Evolutionary conservation across 2,329 filamentous ascomycete genomes (phyloP).

Genomic region (Colletotrichum liriopes): DNA sequence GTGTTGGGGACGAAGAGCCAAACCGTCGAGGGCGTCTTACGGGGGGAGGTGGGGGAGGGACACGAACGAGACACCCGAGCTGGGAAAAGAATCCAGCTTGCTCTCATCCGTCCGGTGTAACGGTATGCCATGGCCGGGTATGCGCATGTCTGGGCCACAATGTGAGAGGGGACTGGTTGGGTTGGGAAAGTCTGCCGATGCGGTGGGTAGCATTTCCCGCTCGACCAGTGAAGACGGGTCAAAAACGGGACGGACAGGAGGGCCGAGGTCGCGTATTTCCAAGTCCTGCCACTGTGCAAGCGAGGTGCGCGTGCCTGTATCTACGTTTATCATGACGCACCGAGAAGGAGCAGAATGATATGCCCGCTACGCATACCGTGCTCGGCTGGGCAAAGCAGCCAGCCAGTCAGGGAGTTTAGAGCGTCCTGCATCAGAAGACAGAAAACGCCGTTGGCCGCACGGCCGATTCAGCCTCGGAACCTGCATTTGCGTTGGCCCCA

Average conservation of each 20-base stretch:
- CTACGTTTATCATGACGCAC: not conserved
- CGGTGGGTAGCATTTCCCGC: slow-evolving; percentile 9
- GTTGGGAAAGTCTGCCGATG: slow-evolving; percentile 32
- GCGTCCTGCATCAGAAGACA: not conserved
- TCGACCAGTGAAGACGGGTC: not conserved
- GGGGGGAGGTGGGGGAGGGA: not conserved
- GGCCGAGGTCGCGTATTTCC: slow-evolving; percentile 1
- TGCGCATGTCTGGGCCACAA: slow-evolving; percentile 5
- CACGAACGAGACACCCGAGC: not conserved
- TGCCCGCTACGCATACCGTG: not conserved
- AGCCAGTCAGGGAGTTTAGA: not conserved
- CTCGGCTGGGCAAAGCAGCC: not conserved
- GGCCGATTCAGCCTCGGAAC: slow-evolving; percentile 25
- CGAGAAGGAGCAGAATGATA: not conserved
- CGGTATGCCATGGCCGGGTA: not conserved
- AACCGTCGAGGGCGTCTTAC: not conserved
- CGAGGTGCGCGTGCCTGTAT: slow-evolving; percentile 3
- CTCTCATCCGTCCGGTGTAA: not conserved
- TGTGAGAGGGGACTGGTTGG: not conserved
- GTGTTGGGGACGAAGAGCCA: not conserved
- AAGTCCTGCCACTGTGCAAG: slow-evolving; percentile 14
- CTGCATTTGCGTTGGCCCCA: slow-evolving; percentile 2
- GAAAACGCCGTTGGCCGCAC: not conserved
- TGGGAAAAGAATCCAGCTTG: slow-evolving; percentile 30
- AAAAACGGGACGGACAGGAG: slow-evolving; percentile 6